Conservation (phyloP, 345 rosid species). For the Brassica cretica region DNA sequence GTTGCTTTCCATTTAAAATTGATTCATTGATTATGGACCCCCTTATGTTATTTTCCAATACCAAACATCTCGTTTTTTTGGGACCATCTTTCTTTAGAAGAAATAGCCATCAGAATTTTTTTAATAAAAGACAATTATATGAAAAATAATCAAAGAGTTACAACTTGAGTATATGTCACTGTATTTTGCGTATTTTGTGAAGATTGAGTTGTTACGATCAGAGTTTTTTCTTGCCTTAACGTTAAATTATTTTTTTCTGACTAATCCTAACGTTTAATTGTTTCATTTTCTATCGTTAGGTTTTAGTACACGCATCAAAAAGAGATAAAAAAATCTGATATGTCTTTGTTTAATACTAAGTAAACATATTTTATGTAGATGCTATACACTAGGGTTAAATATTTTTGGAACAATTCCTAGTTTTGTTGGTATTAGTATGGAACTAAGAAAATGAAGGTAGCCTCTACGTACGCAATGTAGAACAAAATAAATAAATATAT, state of each 20-base stretch:
- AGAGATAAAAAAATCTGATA: not conserved
- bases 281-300: not conserved
- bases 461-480: not conserved
- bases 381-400: not conserved
- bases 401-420: not conserved
- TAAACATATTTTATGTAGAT: not conserved
- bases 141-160: not conserved
- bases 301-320: not conserved
- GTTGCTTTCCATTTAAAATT: slow-evolving; percentile 24
- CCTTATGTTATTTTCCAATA: slow-evolving; percentile 28
- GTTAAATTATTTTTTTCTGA: too few species aligned
- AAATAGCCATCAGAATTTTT: not conserved
- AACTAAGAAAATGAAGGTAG: not conserved
- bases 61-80: slow-evolving; percentile 18
- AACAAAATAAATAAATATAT: too few species aligned
- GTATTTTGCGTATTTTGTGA: not conserved
- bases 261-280: not conserved
- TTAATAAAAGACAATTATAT: too few species aligned
- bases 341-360: not conserved
- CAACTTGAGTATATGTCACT: not conserved
- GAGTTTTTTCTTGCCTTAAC: not conserved
- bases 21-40: slow-evolving; percentile 21
- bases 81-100: slow-evolving; percentile 1
- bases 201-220: not conserved
- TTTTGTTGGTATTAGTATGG: not conserved